Evolutionary conservation across 1,284 basidiomycete species (phyloP), one percentile per base, ranked within the genome.

Genomic region (Vanrija pseudolonga): DNA sequence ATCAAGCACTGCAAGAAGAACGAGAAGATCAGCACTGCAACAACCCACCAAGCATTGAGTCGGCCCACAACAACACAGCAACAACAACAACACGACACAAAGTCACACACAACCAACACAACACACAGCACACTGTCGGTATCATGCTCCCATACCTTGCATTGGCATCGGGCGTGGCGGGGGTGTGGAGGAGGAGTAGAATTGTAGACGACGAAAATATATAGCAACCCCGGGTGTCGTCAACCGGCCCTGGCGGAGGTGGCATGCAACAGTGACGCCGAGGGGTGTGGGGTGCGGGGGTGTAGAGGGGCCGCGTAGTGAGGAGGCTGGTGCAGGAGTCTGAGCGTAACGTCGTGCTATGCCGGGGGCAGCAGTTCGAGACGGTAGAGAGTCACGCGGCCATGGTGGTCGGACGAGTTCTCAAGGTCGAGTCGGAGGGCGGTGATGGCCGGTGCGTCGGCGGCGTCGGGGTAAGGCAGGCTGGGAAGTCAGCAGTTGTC

Each of bases 351-450:
- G 26, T 26, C 1, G n/a, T n/a, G 32, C 32, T 32, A 32, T 32
- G 32, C 32, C 32, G 32, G 9, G 32, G 32, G 32, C 7, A 62
- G 52, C 28, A 71, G 22, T 61, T 76, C 74, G 15, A 77, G 44
- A 23, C 64, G 63, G 55, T 77, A 77, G 8, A 78, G 32, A n/a
- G 72, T 74, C 14, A 77, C 64, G 32, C 76, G 59, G 0, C 74
- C 76, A 58, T 73, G 72, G 28, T 73, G 68, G 62, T 78, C 76
- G 32, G 69, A 67, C 24, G 65, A 71, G 50, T 67, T 65, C 50
- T 75, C 72, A 46, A 78, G 73, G 39, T 73, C 76, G 23, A 77
- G 47, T 42, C 63, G 40, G 19, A 53, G 28, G 15, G 19, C n/a
- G 12, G 36, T 28, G 9, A 39, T 24, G 17, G 32, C 38, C 18